Percentiles rank a stretch among this genome's conserved stretches.
Conservation (phyloP, 1,139 yeast species). For the Yamadazyma jaroonii region DNA sequence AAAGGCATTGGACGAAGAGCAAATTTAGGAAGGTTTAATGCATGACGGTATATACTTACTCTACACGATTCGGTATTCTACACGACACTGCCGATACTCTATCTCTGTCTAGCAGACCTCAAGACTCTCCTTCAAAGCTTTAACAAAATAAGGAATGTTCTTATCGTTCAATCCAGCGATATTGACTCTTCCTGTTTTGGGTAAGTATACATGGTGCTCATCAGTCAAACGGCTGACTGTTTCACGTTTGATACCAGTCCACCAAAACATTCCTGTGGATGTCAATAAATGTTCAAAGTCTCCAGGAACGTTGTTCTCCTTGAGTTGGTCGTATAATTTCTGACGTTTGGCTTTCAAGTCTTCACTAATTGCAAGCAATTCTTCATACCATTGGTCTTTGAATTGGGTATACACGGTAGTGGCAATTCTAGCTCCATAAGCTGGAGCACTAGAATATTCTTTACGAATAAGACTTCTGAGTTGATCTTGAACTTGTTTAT, state of each 20-base stretch:
- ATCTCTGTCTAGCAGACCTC: no score
- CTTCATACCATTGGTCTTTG: conserved; percentile 26
- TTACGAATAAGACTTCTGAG: conserved; percentile 29
- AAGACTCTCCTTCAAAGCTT: conserved; percentile 1
- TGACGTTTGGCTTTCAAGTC: conserved; percentile 29
- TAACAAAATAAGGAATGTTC: conserved; percentile 23
- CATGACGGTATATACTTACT: no score
- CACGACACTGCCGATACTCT: no score
- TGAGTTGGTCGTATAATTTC: conserved; percentile 22
- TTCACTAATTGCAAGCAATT: conserved; percentile 23
- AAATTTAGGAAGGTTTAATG: no score
- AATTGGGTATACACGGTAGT: conserved; percentile 21
- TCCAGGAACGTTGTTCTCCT: conserved; percentile 34
- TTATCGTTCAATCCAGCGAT: conserved; percentile 37
- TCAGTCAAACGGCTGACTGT: conserved; percentile 27
- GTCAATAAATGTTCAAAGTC: conserved; percentile 31
- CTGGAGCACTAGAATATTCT: conserved; percentile 43
- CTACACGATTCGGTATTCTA: no score
- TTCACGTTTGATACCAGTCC: conserved; percentile 29
- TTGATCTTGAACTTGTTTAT: conserved; percentile 21
- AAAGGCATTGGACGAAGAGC: conserved; percentile 10
- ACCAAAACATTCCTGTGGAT: conserved; percentile 43
- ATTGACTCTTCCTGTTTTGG: conserved; percentile 37
- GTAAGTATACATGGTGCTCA: conserved; percentile 34
- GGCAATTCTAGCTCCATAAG: conserved; percentile 41